Base-by-base conservation (phyloP, 768 basidiomycete genomes). In the Pleurotus salmoneostramineus region DNA sequence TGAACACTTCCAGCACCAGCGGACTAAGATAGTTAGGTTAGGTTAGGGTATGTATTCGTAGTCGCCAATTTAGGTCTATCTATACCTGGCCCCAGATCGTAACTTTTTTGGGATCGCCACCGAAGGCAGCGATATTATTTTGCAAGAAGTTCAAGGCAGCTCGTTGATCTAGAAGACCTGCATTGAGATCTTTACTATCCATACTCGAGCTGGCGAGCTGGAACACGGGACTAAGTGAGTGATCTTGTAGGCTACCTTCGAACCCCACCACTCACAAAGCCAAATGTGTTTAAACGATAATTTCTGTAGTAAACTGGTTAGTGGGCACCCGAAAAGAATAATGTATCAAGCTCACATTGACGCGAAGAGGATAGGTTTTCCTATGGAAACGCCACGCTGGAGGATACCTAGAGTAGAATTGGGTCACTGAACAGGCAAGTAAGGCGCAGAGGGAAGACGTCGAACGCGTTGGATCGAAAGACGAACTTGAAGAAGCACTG, bases 81-180 rank as follows among this genome's bases (percentile, higher is more conserved):
- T 62, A 33, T 60, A 79, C 80, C 68, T 81, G 79, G 1, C 81
- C 82, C 81, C 81, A 83, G n/a, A 81, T 82, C 10, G 82, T 82
- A 2, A 81, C 78, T 79, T 84, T 86, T 8, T 68, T 61, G 10
- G 81, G 79, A 67, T 87, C 81, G 0, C 87, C 87, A 12, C 86
- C 86, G 63, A 89, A 89, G 2, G 77, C 76, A 2, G 72, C 77
- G 14, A 89, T 83, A 62, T 90, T 86, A 14, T 84, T 72, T 60
- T 87, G 79, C 0, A 89, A 70, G 67, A 87, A 90, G 10, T 71
- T 62, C 0, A 91, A 68, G 0, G 85, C 85, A 33, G 75, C 71
- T 1, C 77, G 71, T 67, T 88, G 85, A 65, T 91, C 88, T 33
- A 71, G 72, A 11, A 88, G 69, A 12, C 87, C 87, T 2, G 77